Evolutionary conservation across 1,284 basidiomycete species (phyloP), one percentile per base, ranked within the genome.

Genomic region (Sutorius eximius): DNA sequence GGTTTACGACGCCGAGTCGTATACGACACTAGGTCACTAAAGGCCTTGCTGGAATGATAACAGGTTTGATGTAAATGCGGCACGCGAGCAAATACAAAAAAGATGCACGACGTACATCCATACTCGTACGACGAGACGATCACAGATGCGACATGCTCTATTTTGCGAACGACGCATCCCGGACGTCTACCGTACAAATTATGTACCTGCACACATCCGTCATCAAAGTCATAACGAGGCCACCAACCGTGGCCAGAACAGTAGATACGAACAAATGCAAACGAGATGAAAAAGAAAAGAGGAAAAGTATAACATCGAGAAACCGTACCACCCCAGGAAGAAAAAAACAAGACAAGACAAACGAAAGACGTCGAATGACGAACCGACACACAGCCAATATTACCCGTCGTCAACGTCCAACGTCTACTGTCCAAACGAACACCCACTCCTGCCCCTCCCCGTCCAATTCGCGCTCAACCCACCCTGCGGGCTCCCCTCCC

Each of bases 391-490:
- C n/a, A 37, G 30, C 27, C 7, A 49, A 30, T 27, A 44, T 27
- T 27, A 27, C 5, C 3, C 24, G 24, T 27, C 24, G 24, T 27
- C 24, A 27, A 27, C 24, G 24, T 27, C n/a, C 10, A n/a, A 27
- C 30, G 24, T 33, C 70, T 48, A 71, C 50, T 63, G 68, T 44
- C 67, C 66, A 51, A 59, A 66, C 22, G 66, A 68, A n/a, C 53
- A 59, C 16, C 66, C 68, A 33, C 78, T 81, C 61, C 80, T 72
- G 18, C 81, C 80, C 22, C 80, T 60, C 0, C 68, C 64, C 1
- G 20, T 55, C 69, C 69, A 71, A 41, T 62, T 65, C n/a, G 59
- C 66, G 36, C 56, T 70, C 54, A 61, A 45, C 52, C 57, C 60
- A 33, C 61, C 50, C 1, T 60, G 61, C n/a, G 56, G 50, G 43